A percentile compares a stretch with the other conserved stretches of the same genome.
These are phyloP conservation scores for Actinomortierella ambigua DNA, from an alignment of 371 early-diverging fungal genomes.

Conservation along the genomic window DNA sequence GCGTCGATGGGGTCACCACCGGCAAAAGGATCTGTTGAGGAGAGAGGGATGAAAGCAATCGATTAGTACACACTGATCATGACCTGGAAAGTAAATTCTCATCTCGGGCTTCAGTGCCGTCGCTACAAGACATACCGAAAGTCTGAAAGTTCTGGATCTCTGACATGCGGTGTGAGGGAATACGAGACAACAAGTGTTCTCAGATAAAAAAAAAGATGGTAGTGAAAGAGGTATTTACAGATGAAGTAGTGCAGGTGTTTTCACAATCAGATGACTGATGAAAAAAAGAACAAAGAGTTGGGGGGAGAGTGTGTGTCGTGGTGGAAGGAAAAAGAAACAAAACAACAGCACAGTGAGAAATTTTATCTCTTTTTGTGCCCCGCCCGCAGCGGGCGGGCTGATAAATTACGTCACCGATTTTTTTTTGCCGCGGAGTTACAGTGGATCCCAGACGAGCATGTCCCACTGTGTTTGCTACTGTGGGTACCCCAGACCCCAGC, in stretches of 20 bases:
- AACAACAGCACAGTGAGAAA: conserved; percentile 5
- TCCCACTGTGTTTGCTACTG: too few relatives aligned
- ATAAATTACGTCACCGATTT: conserved; percentile 11
- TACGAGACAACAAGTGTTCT: conserved; percentile 1
- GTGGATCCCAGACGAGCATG: too few relatives aligned
- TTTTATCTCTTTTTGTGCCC: too few relatives aligned
- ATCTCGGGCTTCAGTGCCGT: conserved; percentile 1
- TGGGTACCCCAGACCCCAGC: too few relatives aligned
- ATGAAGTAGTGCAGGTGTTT: background rate
- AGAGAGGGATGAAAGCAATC: background rate
- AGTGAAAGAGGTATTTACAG: background rate
- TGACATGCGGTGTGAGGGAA: conserved; percentile 22
- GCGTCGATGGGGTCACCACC: conserved; percentile 68
- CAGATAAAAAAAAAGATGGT: background rate
- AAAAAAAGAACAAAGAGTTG: background rate
- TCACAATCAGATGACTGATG: background rate
- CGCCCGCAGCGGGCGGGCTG: too few relatives aligned
- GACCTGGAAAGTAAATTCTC: background rate
- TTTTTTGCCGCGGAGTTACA: too few relatives aligned
- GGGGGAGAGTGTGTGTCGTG: conserved; percentile 10
- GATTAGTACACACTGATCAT: background rate
- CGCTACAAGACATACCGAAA: conserved; percentile 29
- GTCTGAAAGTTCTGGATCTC: conserved; percentile 38
- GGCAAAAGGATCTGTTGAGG: conserved; percentile 76
- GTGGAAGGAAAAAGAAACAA: conserved; percentile 1